A percentile compares a stretch with the other conserved stretches of the same genome.
phyloP scores from a whole-genome alignment of 331 rosid species.

The Malus hybrid region DNA sequence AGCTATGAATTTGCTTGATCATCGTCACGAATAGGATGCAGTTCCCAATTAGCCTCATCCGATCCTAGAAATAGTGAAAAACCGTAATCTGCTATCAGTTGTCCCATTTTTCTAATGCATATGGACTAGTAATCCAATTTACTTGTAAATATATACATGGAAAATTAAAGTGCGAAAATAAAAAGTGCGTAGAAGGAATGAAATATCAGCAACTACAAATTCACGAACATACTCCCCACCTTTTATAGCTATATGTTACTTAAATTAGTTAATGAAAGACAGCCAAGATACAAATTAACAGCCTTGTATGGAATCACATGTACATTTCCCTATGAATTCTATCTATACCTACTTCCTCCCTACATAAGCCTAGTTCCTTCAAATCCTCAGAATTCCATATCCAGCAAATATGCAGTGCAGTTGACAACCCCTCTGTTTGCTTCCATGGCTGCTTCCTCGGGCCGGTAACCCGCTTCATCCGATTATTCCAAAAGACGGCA shows the following conservation, averaged over 20 bases:
- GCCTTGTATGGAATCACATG: conserved; percentile 2
- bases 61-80: too few species aligned
- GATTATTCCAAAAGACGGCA: conserved; percentile 20
- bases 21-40: too few species aligned
- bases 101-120: too few species aligned
- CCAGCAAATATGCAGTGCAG: neutral
- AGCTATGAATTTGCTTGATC: too few species aligned
- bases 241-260: neutral
- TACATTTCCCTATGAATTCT: conserved; percentile 10
- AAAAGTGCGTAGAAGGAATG: too few species aligned
- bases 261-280: neutral
- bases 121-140: too few species aligned
- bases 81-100: too few species aligned
- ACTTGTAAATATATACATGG: too few species aligned
- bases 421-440: conserved; percentile 6
- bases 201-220: too few species aligned
- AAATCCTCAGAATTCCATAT: neutral
- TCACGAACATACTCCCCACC: neutral
- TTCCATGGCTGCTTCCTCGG: conserved; percentile 20
- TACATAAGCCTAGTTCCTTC: neutral
- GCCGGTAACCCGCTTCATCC: conserved; percentile 22
- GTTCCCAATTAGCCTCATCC: too few species aligned
- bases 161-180: too few species aligned
- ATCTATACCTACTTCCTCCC: conserved; percentile 5
- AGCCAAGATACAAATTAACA: neutral